Evolutionary conservation across 441 rosid species (phyloP).

Genomic region (Sinapis alba): DNA sequence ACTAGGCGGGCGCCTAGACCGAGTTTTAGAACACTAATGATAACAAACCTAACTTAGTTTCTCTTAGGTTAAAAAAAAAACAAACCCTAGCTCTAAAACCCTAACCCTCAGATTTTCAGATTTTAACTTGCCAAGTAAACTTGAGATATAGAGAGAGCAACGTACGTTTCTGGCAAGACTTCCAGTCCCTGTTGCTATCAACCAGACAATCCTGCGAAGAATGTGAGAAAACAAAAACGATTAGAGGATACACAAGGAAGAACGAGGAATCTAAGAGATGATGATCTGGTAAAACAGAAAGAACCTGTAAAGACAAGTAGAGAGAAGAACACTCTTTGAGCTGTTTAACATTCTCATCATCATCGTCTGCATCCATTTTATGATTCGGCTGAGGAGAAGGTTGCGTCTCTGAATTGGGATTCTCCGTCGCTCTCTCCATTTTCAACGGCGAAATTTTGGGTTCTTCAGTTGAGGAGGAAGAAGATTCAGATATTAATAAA

Average conservation of each 20-base stretch:
- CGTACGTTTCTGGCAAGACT: slow-evolving; percentile 80
- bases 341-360: slow-evolving; percentile 87
- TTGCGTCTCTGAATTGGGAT: slow-evolving; percentile 23
- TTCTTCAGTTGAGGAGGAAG: not conserved
- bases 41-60: not conserved
- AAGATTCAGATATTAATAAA: not conserved
- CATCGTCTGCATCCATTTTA: slow-evolving; percentile 67
- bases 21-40: no score
- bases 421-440: slow-evolving; percentile 30
- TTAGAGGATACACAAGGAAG: not conserved
- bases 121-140: not conserved
- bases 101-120: not conserved
- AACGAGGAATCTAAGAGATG: not conserved
- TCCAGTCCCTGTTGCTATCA: slow-evolving; percentile 75
- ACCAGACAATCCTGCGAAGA: slow-evolving; percentile 72
- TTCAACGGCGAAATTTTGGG: not conserved
- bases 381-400: slow-evolving; percentile 40
- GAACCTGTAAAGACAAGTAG: slow-evolving; percentile 76
- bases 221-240: not conserved
- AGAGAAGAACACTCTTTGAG: slow-evolving; percentile 75
- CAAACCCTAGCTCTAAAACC: not conserved
- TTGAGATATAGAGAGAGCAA: not conserved
- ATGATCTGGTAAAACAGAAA: not conserved
- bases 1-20: no score
- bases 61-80: no score